phyloP scores from a whole-genome alignment of 768 basidiomycete species.

The Butyriboletus loyo region DNA sequence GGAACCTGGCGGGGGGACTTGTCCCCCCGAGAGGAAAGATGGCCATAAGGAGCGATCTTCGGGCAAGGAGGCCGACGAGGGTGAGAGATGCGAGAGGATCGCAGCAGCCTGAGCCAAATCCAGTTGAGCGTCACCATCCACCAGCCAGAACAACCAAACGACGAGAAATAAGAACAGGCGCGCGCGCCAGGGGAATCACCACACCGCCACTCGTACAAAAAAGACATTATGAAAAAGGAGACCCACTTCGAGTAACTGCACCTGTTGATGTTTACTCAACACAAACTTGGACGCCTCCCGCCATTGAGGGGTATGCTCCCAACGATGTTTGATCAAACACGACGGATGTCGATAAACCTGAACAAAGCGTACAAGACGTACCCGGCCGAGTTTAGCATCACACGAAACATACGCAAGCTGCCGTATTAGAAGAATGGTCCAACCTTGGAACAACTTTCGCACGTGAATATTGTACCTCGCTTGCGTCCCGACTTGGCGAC shows the following conservation, averaged over 20 bases:
- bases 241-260: conserved; percentile 85
- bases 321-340: conserved; percentile 95
- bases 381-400: conserved; percentile 1
- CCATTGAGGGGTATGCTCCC: conserved; percentile 98
- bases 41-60: conserved; percentile 95
- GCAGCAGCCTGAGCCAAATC: conserved; percentile 70
- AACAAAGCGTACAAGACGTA: background rate
- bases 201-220: background rate
- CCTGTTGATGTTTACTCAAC: conserved; percentile 95
- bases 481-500: conserved; percentile 56
- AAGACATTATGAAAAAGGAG: background rate
- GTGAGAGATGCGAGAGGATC: conserved; percentile 85
- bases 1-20: conserved; percentile 49
- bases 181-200: background rate
- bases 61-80: conserved; percentile 70
- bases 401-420: conserved; percentile 2
- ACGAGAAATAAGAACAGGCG: background rate
- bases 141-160: background rate
- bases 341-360: conserved; percentile 90
- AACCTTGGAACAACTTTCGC: conserved; percentile 95
- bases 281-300: conserved; percentile 87
- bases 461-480: conserved; percentile 82
- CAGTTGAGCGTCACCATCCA: conserved; percentile 3
- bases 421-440: background rate
- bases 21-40: conserved; percentile 70